A percentile compares a stretch with the other conserved stretches of the same genome.
Conservation (phyloP, 2,329 filamentous ascomycete species). For the Apiospora aurea region DNA sequence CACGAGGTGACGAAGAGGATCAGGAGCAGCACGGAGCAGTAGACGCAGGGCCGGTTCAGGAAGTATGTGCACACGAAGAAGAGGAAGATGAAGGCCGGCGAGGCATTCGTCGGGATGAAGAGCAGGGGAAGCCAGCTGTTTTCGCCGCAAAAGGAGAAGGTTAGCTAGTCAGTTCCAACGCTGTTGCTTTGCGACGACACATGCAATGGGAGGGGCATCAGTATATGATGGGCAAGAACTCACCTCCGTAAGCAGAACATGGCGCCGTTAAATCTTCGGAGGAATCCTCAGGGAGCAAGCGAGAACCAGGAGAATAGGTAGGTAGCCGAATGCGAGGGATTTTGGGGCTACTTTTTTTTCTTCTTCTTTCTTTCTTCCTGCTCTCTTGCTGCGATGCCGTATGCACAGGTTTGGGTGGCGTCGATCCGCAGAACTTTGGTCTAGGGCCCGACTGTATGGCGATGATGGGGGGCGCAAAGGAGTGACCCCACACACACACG, state of each 20-base stretch:
- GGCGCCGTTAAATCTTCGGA: constrained; percentile 20
- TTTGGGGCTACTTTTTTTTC: not conserved
- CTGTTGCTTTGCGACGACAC: not conserved
- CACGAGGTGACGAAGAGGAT: constrained; percentile 93
- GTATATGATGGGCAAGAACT: constrained; percentile 24
- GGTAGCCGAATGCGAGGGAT: not conserved
- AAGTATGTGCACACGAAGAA: constrained; percentile 95
- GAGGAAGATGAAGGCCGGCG: constrained; percentile 83
- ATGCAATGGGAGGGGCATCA: constrained; percentile 24
- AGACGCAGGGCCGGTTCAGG: constrained; percentile 94
- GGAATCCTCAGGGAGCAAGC: not conserved
- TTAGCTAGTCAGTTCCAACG: constrained; percentile 21
- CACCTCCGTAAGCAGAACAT: constrained; percentile 73
- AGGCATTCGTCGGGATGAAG: constrained; percentile 87
- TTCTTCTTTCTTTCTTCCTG: no score
- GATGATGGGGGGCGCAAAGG: not conserved
- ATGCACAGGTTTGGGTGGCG: constrained; percentile 17
- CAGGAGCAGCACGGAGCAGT: constrained; percentile 94
- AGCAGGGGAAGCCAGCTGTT: constrained; percentile 83
- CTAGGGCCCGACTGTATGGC: not conserved
- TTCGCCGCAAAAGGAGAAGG: not conserved
- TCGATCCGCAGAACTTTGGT: constrained; percentile 21
- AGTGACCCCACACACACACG: not conserved
- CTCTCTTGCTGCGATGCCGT: not conserved
- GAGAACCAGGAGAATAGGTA: not conserved